Evolutionary conservation across 768 basidiomycete species (phyloP).

Genomic region (Hericium rajendrae): DNA sequence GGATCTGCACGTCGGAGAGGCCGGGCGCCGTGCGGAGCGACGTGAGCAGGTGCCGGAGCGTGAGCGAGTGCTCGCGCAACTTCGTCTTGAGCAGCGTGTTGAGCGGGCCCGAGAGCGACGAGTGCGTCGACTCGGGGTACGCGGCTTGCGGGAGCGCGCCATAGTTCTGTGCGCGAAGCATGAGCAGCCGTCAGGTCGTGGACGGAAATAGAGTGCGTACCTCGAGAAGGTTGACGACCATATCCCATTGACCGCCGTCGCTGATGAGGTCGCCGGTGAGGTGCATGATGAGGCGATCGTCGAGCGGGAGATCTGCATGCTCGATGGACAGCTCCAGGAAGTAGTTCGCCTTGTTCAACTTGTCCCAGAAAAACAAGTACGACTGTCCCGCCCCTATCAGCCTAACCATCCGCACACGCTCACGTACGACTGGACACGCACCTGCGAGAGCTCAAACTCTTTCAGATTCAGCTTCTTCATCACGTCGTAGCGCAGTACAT

Average conservation of each 20-base stretch:
- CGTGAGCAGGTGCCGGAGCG: slow-evolving; percentile 55
- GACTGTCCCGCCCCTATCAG: slow-evolving; percentile 32
- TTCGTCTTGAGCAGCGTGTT: slow-evolving; percentile 81
- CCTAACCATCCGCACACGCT: too few relatives aligned
- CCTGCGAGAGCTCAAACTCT: slow-evolving; percentile 90
- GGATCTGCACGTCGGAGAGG: slow-evolving; percentile 36
- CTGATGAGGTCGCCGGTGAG: slow-evolving; percentile 70
- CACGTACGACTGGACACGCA: slow-evolving; percentile 18
- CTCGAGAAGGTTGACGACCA: slow-evolving; percentile 64
- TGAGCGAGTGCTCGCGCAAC: slow-evolving; percentile 83
- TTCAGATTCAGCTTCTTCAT: slow-evolving; percentile 80
- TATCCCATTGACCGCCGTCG: slow-evolving; percentile 95
- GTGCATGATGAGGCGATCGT: slow-evolving; percentile 74
- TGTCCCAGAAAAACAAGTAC: slow-evolving; percentile 95
- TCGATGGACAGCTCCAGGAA: slow-evolving; percentile 85
- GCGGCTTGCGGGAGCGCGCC: slow-evolving; percentile 78
- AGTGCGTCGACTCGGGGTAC: slow-evolving; percentile 81
- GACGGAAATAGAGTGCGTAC: slow-evolving; percentile 21
- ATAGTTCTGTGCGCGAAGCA: slow-evolving; percentile 40
- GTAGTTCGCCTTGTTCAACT: slow-evolving; percentile 89
- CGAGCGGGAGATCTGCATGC: slow-evolving; percentile 67
- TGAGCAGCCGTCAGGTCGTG: not conserved
- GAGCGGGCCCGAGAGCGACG: slow-evolving; percentile 60
- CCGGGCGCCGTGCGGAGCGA: slow-evolving; percentile 38
- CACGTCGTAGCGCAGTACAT: slow-evolving; percentile 72